Conservation (phyloP, 176 grass and related monocot species). For the Metroxylon sagu region DNA sequence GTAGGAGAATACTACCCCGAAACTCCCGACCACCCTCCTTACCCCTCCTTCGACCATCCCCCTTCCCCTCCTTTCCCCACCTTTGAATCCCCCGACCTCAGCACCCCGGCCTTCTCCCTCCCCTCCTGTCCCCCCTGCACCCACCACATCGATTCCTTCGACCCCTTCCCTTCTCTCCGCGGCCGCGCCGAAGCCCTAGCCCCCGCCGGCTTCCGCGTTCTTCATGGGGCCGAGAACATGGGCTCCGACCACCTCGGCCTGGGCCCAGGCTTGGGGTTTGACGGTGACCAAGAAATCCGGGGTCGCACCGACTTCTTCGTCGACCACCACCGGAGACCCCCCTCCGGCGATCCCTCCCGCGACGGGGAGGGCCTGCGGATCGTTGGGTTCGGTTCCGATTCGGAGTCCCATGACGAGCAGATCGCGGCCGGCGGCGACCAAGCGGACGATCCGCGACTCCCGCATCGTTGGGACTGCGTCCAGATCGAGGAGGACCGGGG, state of each 20-base stretch:
- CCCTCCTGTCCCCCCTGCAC: background rate
- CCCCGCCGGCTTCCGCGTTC: slow-evolving; percentile 30
- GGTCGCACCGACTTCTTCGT: slow-evolving; percentile 8
- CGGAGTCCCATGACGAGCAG: slow-evolving; percentile 5
- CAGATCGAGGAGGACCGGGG: slow-evolving; percentile 12
- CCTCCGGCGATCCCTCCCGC: background rate
- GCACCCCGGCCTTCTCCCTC: background rate
- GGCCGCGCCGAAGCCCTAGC: slow-evolving; percentile 30
- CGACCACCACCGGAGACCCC: background rate
- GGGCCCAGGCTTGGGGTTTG: no score
- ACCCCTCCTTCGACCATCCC: no score
- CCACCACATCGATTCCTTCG: slow-evolving; percentile 1
- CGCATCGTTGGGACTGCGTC: slow-evolving; percentile 41
- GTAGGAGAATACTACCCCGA: no score
- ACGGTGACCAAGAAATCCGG: background rate
- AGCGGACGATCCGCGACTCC: slow-evolving; percentile 11
- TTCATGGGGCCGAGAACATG: slow-evolving; percentile 11
- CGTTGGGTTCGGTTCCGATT: slow-evolving; percentile 22
- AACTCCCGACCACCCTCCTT: no score
- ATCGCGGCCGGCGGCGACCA: no score
- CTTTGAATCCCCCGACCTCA: slow-evolving; percentile 13
- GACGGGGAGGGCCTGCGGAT: slow-evolving; percentile 8
- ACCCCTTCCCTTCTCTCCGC: slow-evolving; percentile 13
- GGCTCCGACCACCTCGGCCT: slow-evolving; percentile 11
- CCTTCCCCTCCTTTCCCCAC: no score